Conservation (phyloP, 2,329 filamentous ascomycete genomes). For the Monosporascus sp. region DNA sequence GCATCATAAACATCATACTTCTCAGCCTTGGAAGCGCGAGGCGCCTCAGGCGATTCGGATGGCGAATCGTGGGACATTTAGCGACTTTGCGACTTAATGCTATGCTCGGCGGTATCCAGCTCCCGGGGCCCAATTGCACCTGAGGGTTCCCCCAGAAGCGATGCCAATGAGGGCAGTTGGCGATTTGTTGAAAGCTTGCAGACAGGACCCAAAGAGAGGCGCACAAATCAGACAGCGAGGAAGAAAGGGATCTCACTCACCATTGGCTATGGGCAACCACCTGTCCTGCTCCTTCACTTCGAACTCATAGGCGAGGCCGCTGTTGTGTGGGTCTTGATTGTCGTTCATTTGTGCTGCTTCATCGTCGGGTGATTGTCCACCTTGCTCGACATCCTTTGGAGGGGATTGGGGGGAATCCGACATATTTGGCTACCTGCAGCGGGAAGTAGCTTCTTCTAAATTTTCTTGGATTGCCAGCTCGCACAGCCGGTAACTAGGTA, state of each 20-base stretch:
- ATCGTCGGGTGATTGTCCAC: slow-evolving; percentile 88
- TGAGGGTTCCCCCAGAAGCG: slow-evolving; percentile 40
- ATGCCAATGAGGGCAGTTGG: slow-evolving; percentile 36
- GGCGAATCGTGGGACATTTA: slow-evolving; percentile 57
- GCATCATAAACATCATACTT: slow-evolving; percentile 63
- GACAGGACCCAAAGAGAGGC: slow-evolving; percentile 29
- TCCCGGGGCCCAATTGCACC: slow-evolving; percentile 30
- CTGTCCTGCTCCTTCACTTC: slow-evolving; percentile 99
- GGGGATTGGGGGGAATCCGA: slow-evolving; percentile 81
- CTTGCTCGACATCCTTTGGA: slow-evolving; percentile 91
- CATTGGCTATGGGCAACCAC: slow-evolving; percentile 99
- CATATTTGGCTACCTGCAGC: slow-evolving; percentile 80
- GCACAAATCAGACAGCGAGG: slow-evolving; percentile 43
- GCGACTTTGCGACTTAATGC: slow-evolving; percentile 20
- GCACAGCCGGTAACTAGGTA: slow-evolving; percentile 47
- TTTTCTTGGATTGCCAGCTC: slow-evolving; percentile 51
- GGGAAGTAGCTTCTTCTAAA: slow-evolving; percentile 56
- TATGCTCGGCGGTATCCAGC: slow-evolving; percentile 33
- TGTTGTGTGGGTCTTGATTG: slow-evolving; percentile 69
- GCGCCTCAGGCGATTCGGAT: slow-evolving; percentile 45
- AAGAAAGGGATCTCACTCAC: slow-evolving; percentile 60
- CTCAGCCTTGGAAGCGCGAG: slow-evolving; percentile 42
- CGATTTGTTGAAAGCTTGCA: slow-evolving; percentile 21
- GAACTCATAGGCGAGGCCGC: slow-evolving; percentile 80
- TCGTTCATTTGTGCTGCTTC: slow-evolving; percentile 92